Percentiles rank a stretch among this genome's conserved stretches.
phyloP scores from a whole-genome alignment of 768 basidiomycete species.

The Mycena metata region DNA sequence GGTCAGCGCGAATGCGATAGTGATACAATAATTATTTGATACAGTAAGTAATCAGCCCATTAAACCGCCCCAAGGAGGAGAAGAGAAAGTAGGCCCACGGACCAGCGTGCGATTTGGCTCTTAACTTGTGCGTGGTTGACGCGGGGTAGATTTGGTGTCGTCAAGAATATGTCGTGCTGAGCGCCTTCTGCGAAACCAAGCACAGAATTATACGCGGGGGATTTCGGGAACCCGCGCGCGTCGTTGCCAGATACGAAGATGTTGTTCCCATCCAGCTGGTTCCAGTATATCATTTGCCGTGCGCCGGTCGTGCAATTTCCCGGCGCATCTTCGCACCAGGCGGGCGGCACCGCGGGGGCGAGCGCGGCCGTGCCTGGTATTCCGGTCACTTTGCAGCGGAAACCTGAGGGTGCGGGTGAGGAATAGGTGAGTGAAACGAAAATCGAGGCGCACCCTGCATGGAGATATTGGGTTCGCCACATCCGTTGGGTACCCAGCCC shows the following conservation, averaged over 20 bases:
- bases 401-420: constrained; percentile 27
- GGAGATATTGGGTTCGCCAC: constrained; percentile 62
- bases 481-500: constrained; percentile 57
- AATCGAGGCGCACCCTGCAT: constrained; percentile 47
- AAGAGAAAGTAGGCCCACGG: neutral
- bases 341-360: constrained; percentile 51
- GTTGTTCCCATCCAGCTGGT: constrained; percentile 60
- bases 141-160: neutral
- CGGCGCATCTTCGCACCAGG: constrained; percentile 57
- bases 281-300: constrained; percentile 62
- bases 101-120: constrained; percentile 8
- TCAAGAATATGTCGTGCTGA: constrained; percentile 25
- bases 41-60: constrained; percentile 1
- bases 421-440: neutral
- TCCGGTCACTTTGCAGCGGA: constrained; percentile 56
- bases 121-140: neutral
- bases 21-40: constrained; percentile 5
- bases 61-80: neutral
- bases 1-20: too few relatives aligned
- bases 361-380: constrained; percentile 46
- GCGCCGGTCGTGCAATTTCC: constrained; percentile 53
- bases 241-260: constrained; percentile 57
- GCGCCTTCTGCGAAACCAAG: constrained; percentile 48
- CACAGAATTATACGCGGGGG: constrained; percentile 53
- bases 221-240: constrained; percentile 56